phyloP scores from a whole-genome alignment of 257 asterid genomes.

The Solanum peruvianum region DNA sequence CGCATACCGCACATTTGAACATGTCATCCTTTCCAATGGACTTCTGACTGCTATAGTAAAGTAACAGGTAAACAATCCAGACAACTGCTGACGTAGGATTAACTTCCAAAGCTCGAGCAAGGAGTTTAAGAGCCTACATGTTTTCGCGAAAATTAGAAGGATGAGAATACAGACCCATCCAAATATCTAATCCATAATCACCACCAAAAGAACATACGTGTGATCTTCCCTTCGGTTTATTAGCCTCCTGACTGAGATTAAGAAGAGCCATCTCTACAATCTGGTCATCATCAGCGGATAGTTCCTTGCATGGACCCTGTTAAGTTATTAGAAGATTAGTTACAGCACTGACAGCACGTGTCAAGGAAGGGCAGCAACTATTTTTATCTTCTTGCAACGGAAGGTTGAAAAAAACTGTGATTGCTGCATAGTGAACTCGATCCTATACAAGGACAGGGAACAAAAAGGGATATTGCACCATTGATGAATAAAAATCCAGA shows the following conservation, averaged over 20 bases:
- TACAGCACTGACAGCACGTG: not conserved
- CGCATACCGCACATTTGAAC: constrained; percentile 29
- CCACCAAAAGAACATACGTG: constrained; percentile 15
- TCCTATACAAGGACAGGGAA: not conserved
- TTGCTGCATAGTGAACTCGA: not conserved
- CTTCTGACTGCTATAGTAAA: constrained; percentile 33
- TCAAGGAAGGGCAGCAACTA: not conserved
- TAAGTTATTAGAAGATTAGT: not conserved
- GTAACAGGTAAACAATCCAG: constrained; percentile 33
- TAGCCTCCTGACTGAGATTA: constrained; percentile 18
- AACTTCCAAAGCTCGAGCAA: constrained; percentile 30
- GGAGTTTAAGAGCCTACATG: constrained; percentile 29
- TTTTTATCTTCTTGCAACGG: not conserved
- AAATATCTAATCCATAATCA: not conserved
- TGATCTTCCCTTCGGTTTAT: constrained; percentile 16
- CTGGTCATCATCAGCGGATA: constrained; percentile 15
- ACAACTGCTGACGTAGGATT: constrained; percentile 22
- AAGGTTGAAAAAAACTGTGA: not conserved
- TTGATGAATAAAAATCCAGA: not conserved
- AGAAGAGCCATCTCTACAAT: constrained; percentile 34
- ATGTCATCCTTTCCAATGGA: constrained; percentile 28
- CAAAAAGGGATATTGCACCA: not conserved
- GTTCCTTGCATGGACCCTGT: constrained; percentile 12
- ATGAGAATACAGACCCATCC: constrained; percentile 1
- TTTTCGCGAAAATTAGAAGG: not conserved